A percentile compares a stretch with the other conserved stretches of the same genome.
Evolutionary conservation across 2,329 filamentous ascomycete species (phyloP).

Genomic region (Teratosphaeria pseudoeucalypti): DNA sequence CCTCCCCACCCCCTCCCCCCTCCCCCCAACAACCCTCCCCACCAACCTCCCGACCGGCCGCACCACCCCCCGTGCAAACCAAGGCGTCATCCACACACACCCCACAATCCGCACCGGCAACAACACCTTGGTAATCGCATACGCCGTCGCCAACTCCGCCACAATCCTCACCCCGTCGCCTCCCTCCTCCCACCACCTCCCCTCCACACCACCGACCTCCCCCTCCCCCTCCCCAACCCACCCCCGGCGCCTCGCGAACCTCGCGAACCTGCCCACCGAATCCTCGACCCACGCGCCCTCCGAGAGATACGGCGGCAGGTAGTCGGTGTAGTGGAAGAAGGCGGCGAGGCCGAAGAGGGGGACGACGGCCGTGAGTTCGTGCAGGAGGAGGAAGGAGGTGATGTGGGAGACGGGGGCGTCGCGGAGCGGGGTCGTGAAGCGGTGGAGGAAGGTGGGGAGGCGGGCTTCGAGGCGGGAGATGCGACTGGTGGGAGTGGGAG

Average conservation of each 20-base stretch:
- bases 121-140: slow-evolving; percentile 78
- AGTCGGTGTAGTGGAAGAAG: slow-evolving; percentile 68
- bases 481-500: slow-evolving; percentile 8
- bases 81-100: slow-evolving; percentile 84
- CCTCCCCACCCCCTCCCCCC: slow-evolving; percentile 9
- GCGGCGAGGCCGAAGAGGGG: slow-evolving; percentile 66
- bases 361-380: slow-evolving; percentile 80
- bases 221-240: slow-evolving; percentile 55
- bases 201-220: slow-evolving; percentile 21
- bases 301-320: slow-evolving; percentile 51
- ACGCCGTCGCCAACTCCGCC: slow-evolving; percentile 70
- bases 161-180: slow-evolving; percentile 42
- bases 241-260: slow-evolving; percentile 66
- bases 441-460: slow-evolving; percentile 56
- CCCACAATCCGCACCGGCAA: slow-evolving; percentile 64
- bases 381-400: slow-evolving; percentile 75
- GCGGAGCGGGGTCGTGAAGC: slow-evolving; percentile 59
- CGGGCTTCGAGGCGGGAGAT: slow-evolving; percentile 28
- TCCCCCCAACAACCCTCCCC: slow-evolving; percentile 28
- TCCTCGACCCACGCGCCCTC: slow-evolving; percentile 47
- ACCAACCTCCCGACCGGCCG: slow-evolving; percentile 35
- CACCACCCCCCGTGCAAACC: slow-evolving; percentile 63
- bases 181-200: slow-evolving; percentile 23
- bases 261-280: slow-evolving; percentile 63
- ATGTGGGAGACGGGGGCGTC: slow-evolving; percentile 73